phyloP scores from a whole-genome alignment of 768 basidiomycete genomes.

The Mycena alexandri region DNA sequence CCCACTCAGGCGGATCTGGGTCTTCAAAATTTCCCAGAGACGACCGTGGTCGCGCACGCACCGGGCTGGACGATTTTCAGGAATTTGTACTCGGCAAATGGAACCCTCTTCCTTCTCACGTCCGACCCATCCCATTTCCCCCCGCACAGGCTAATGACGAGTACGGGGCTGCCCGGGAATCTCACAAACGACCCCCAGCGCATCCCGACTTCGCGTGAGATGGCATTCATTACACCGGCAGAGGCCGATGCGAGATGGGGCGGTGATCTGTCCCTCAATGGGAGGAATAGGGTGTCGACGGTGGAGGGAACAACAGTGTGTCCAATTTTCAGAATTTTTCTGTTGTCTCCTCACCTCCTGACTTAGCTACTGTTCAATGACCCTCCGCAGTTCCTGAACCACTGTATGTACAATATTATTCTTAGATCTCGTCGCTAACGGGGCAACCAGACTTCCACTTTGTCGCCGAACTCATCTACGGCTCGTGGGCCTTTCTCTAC shows the following conservation, averaged over 20 bases:
- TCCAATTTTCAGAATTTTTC: neutral
- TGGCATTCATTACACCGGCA: conserved; percentile 60
- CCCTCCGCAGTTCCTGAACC: conserved; percentile 54
- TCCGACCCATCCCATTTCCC: conserved; percentile 39
- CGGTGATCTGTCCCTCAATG: conserved; percentile 37
- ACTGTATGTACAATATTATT: conserved; percentile 13
- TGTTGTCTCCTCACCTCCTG: neutral
- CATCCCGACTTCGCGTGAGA: conserved; percentile 64
- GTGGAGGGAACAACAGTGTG: conserved; percentile 68
- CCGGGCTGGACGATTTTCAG: conserved; percentile 90
- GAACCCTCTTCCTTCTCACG: conserved; percentile 31
- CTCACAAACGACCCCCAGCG: conserved; percentile 62
- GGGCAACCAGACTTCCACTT: conserved; percentile 73
- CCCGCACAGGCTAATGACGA: conserved; percentile 60
- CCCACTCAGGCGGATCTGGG: conserved; percentile 32
- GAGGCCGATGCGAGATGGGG: conserved; percentile 66
- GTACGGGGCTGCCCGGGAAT: conserved; percentile 63
- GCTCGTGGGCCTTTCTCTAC: conserved; percentile 66
- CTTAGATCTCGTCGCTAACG: conserved; percentile 41
- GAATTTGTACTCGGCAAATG: conserved; percentile 69
- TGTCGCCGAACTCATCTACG: conserved; percentile 69
- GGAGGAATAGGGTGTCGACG: conserved; percentile 58
- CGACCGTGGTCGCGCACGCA: conserved; percentile 71
- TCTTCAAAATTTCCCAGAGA: conserved; percentile 57
- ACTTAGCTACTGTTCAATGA: conserved; percentile 56